Evolutionary conservation across 2,329 filamentous ascomycete species (phyloP), one percentile per base, ranked within the genome.

Genomic region (Helotiales sp.): DNA sequence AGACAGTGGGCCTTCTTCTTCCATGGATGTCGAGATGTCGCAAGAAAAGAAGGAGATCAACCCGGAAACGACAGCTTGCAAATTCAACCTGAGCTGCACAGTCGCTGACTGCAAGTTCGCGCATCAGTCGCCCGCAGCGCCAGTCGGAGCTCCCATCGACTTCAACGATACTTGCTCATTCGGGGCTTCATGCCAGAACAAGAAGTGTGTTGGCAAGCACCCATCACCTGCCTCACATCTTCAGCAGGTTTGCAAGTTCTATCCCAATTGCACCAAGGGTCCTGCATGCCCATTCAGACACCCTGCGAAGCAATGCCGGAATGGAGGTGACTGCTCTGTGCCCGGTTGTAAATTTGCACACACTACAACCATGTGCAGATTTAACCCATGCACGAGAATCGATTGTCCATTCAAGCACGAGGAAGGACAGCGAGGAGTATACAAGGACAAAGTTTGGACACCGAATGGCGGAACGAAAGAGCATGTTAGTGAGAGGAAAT

Each of bases 111-210:
- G 95, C 77, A 89, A 88, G 64, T 99, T 91, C 72, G 95, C 91
- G 17, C 95, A 99, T 70, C 93, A 97, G 76, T 96, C 93, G 15
- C 92, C 95, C 1, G 92, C 90, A 2, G 93, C 93, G 30, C 89
- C 91, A 3, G 87, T 88, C 2, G 90, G 89, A 27, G 84, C 83
- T 2, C 81, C 86, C 0, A 80, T 98, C 57, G 95, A 98, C 72
- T 81, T 93, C 65, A 84, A 81, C 58, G 91, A 96, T 68, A 80
- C 82, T 17, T 99, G 95, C 77, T 83, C 83, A 17, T 98, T 90
- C 67, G 93, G 92, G 19, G 91, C 86, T 2, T 92, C 92, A 8
- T 99, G 95, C 84, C 96, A 95, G 77, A 99, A 98, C 79, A 83
- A 85, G 69, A 98, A 98, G 77, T 99, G 95, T 71, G 90, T 89